Conservation (phyloP, 225 moss, liverwort and hornwort species). For the Straminergon stramineum region DNA sequence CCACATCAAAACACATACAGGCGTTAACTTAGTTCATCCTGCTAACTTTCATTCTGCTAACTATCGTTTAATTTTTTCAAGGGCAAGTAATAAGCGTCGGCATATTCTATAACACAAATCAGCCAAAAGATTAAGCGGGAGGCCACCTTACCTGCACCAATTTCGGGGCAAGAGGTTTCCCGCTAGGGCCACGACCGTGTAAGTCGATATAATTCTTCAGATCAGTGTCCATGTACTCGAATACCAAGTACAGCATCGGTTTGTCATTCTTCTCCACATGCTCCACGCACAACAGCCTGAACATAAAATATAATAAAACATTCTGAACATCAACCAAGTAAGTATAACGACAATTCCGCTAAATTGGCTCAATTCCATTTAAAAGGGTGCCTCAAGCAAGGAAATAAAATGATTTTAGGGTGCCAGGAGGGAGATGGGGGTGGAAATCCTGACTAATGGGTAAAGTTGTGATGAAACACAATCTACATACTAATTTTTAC, state of each 20-base stretch:
- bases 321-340: neutral
- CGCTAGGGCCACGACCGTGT: slow-evolving; percentile 26
- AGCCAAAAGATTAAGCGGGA: neutral
- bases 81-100: too few species aligned
- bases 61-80: neutral
- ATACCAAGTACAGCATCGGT: slow-evolving; percentile 43
- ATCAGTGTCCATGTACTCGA: slow-evolving; percentile 50
- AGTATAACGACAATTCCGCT: neutral
- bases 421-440: neutral
- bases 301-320: neutral
- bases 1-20: neutral
- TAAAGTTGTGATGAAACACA: neutral
- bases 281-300: slow-evolving; percentile 31
- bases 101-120: neutral
- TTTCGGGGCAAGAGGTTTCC: slow-evolving; percentile 24
- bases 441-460: neutral
- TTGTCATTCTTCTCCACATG: slow-evolving; percentile 34
- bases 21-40: neutral
- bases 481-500: too few species aligned
- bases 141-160: slow-evolving; percentile 10
- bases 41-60: neutral
- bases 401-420: neutral
- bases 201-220: slow-evolving; percentile 40
- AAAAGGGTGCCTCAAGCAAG: neutral
- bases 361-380: neutral